Conservation (phyloP, 257 asterid species). For the Verbena officinalis region DNA sequence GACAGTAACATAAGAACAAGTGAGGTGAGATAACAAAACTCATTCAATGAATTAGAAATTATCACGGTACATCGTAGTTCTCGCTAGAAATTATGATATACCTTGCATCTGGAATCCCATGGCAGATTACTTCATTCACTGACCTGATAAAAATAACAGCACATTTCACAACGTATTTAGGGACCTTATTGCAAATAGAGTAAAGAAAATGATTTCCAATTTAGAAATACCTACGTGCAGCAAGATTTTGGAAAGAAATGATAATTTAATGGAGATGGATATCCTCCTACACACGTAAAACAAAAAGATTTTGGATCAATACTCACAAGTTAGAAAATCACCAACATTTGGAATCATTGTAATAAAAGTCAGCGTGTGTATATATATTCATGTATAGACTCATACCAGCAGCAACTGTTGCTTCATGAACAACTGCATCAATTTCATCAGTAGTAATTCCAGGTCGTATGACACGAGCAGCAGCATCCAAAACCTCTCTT, state of each 20-base stretch:
- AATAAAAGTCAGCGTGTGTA: background rate
- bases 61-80: slow-evolving; percentile 11
- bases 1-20: slow-evolving; percentile 31
- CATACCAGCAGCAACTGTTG: slow-evolving; percentile 88
- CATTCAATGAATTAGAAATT: background rate
- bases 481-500: slow-evolving; percentile 96
- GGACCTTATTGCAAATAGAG: slow-evolving; percentile 19
- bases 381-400: slow-evolving; percentile 16
- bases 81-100: slow-evolving; percentile 32
- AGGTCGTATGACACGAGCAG: slow-evolving; percentile 89
- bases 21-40: slow-evolving; percentile 21
- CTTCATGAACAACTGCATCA: slow-evolving; percentile 95
- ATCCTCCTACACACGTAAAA: slow-evolving; percentile 72
- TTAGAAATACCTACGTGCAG: slow-evolving; percentile 95
- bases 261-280: slow-evolving; percentile 95
- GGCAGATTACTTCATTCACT: slow-evolving; percentile 96
- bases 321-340: background rate
- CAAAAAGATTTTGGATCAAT: slow-evolving; percentile 17
- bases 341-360: background rate
- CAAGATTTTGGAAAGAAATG: slow-evolving; percentile 97
- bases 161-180: slow-evolving; percentile 25
- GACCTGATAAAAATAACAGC: slow-evolving; percentile 61
- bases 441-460: slow-evolving; percentile 98
- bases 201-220: slow-evolving; percentile 29
- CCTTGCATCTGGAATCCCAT: slow-evolving; percentile 99